phyloP scores from a whole-genome alignment of 2,329 filamentous ascomycete genomes.

The Phyllosticta citriasiana region DNA sequence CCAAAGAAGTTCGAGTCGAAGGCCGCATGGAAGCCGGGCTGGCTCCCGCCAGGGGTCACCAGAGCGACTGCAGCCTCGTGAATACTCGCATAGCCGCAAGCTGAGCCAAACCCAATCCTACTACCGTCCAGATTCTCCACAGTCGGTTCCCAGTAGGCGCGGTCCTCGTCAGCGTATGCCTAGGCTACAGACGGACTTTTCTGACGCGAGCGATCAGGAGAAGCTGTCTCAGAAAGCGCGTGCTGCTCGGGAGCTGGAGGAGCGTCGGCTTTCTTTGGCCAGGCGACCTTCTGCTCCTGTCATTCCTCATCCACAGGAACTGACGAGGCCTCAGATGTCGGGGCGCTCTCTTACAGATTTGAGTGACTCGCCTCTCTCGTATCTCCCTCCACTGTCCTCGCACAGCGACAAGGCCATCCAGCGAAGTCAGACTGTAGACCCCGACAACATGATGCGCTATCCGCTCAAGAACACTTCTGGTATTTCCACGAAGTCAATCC shows the following conservation, averaged over 20 bases:
- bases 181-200: constrained; percentile 14
- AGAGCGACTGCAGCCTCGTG: constrained; percentile 28
- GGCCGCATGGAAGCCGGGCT: constrained; percentile 29
- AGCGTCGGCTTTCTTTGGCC: constrained; percentile 73
- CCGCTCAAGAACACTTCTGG: constrained; percentile 20
- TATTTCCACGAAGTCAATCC: constrained; percentile 41
- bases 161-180: constrained; percentile 11
- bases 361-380: constrained; percentile 35
- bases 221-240: constrained; percentile 33
- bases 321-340: constrained; percentile 23
- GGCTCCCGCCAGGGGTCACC: constrained; percentile 36
- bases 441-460: constrained; percentile 35
- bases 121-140: constrained; percentile 25
- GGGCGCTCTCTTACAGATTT: constrained; percentile 29
- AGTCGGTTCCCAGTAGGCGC: constrained; percentile 12
- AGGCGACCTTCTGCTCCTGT: constrained; percentile 68
- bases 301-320: constrained; percentile 63
- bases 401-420: constrained; percentile 29
- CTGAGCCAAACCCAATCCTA: constrained; percentile 15
- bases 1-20: constrained; percentile 42
- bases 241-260: constrained; percentile 72
- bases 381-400: constrained; percentile 24
- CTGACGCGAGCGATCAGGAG: constrained; percentile 12
- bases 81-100: constrained; percentile 28
- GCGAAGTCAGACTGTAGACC: constrained; percentile 58